Conservation (phyloP, 331 rosid genomes). For the Cydonia oblonga region DNA sequence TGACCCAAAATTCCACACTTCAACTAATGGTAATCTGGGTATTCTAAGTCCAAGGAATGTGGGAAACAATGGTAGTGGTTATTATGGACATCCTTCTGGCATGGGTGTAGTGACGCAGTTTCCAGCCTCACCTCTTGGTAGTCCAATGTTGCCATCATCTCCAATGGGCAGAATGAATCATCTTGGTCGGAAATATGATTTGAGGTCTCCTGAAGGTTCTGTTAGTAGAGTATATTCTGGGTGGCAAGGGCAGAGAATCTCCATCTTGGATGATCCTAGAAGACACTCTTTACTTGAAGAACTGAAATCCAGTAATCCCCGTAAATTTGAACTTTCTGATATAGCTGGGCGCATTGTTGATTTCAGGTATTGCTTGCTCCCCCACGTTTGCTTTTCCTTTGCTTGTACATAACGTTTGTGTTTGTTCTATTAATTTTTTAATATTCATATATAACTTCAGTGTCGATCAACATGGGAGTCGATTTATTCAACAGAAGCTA, state of each 20-base stretch:
- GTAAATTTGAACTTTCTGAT: constrained; percentile 67
- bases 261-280: constrained; percentile 47
- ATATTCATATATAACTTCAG: constrained; percentile 33
- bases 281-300: constrained; percentile 70
- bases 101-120: constrained; percentile 42
- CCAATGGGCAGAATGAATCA: constrained; percentile 42
- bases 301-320: constrained; percentile 64
- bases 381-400: constrained; percentile 11
- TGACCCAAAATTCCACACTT: constrained; percentile 42
- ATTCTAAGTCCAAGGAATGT: constrained; percentile 39
- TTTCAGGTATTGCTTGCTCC: constrained; percentile 55
- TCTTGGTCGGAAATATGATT: constrained; percentile 53
- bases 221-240: constrained; percentile 48
- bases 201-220: constrained; percentile 38
- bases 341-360: constrained; percentile 66
- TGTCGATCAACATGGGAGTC: constrained; percentile 81
- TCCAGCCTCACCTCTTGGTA: constrained; percentile 57
- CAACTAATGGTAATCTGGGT: constrained; percentile 26
- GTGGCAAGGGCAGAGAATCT: constrained; percentile 62
- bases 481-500: constrained; percentile 82
- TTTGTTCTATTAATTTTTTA: not conserved
- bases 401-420: not conserved
- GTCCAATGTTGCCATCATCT: constrained; percentile 61
- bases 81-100: constrained; percentile 48
- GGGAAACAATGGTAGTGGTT: constrained; percentile 25